phyloP scores from a whole-genome alignment of 108 stramenopile species.

The Pseudonitzschia pungens region DNA sequence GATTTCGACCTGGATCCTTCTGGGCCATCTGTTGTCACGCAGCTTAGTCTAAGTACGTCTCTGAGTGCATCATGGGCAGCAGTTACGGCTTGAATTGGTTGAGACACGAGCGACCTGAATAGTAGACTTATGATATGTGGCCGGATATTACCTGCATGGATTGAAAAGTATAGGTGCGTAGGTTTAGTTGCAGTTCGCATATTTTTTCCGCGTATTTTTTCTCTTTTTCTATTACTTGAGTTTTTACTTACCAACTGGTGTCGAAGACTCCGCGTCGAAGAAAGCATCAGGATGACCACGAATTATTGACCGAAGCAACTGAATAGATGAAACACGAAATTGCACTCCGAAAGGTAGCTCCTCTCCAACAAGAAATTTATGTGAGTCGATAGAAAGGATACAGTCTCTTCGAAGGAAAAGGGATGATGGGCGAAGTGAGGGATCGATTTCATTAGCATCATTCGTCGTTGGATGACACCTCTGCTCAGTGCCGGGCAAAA shows the following conservation, averaged over 20 bases:
- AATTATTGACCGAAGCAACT: slow-evolving; percentile 68
- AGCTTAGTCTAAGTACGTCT: slow-evolving; percentile 63
- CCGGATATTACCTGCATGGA: slow-evolving; percentile 63
- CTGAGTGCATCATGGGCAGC: slow-evolving; percentile 67
- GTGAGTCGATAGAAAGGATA: slow-evolving; percentile 38
- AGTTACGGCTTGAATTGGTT: slow-evolving; percentile 50
- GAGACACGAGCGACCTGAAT: slow-evolving; percentile 79
- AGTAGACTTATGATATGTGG: slow-evolving; percentile 81
- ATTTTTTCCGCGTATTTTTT: background rate
- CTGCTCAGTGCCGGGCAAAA: slow-evolving; percentile 33
- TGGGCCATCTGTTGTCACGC: slow-evolving; percentile 23
- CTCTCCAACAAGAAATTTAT: slow-evolving; percentile 45
- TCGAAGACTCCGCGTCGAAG: slow-evolving; percentile 70
- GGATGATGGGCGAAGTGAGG: slow-evolving; percentile 41
- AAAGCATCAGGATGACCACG: slow-evolving; percentile 60
- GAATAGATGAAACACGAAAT: slow-evolving; percentile 69
- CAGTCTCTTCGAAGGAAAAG: slow-evolving; percentile 64
- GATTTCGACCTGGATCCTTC: slow-evolving; percentile 51
- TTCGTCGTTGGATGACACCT: background rate
- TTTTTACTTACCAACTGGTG: slow-evolving; percentile 49
- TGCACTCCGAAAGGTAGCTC: slow-evolving; percentile 75
- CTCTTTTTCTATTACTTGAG: background rate
- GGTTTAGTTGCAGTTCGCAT: background rate
- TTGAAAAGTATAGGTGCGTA: background rate
- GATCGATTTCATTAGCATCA: background rate